Base-by-base conservation (phyloP, 1,284 basidiomycete species). In the Tetrapyrgos nigripes region DNA sequence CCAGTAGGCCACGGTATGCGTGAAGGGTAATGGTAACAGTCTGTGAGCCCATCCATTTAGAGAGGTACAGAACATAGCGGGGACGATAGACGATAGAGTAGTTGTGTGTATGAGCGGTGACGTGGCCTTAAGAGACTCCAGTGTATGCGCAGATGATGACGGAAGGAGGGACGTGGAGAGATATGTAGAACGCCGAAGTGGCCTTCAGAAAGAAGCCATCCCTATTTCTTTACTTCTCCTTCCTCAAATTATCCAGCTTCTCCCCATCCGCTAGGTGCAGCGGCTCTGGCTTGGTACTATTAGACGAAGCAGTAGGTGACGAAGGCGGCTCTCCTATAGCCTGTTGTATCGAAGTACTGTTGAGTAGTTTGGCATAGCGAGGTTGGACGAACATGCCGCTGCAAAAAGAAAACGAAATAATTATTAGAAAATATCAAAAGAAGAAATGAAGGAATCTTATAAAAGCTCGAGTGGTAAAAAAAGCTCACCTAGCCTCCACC, bases 301-400 rank as follows among this genome's bases (percentile, higher is more conserved):
- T n/a, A 17, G 37, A 40, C 17, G 37, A n/a, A n/a, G 19, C 37
- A n/a, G 37, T 17, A 44, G 55, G 44, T 33, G 48, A 11, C 9
- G 24, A 49, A 19, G 27, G 28, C 10, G 79, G 79, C 53, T 79
- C 78, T 6, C 86, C 85, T 76, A 87, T 78, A 1, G 76, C 77
- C 57, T 83, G 77, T 50, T 72, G 76, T 2, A 87, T 58, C 3
- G 74, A 70, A 5, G 70, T 70, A 31, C 75, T 83, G 65, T 85
- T 85, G 37, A 95, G 78, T 50, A 93, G 81, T 64, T 87, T 86
- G 1, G 94, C 91, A 68, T 93, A 93, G 65, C 85, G 87, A 5
- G 94, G 94, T 68, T 96, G 93, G 19, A 96, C 85, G 67, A 95
- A 96, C 53, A 88, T 79, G 0, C 84, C 91, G 1, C 89, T 91